A percentile compares a stretch with the other conserved stretches of the same genome.
Evolutionary conservation across 2,329 filamentous ascomycete genomes (phyloP).

Genomic region (Hypoxylon sp.): DNA sequence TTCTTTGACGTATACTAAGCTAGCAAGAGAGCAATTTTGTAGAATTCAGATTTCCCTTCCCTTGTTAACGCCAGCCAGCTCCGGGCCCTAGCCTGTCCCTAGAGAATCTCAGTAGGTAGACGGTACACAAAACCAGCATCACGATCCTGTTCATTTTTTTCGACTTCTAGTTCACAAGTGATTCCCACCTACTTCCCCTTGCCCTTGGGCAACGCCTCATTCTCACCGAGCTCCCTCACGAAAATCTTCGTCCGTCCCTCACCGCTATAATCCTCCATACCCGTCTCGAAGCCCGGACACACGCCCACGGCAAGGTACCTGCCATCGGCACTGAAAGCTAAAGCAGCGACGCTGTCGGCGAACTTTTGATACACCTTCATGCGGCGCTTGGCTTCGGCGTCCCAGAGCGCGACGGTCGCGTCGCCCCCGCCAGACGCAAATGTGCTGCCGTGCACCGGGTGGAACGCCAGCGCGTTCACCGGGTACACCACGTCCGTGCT

Average conservation of each 20-base stretch:
- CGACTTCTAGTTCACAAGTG: not conserved
- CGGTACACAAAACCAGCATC: constrained; percentile 31
- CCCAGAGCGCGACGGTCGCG: constrained; percentile 93
- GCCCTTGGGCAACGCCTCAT: constrained; percentile 88
- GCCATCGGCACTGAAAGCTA: constrained; percentile 84
- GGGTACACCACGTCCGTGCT: constrained; percentile 86
- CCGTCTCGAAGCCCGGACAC: constrained; percentile 90
- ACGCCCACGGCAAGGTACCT: constrained; percentile 83
- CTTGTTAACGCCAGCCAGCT: constrained; percentile 44
- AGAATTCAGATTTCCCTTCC: constrained; percentile 34
- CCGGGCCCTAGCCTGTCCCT: constrained; percentile 33
- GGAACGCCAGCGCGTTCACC: constrained; percentile 90
- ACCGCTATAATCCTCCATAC: constrained; percentile 81
- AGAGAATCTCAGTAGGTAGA: constrained; percentile 36
- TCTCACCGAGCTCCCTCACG: constrained; percentile 86
- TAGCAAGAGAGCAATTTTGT: constrained; percentile 14
- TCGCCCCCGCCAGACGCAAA: constrained; percentile 93
- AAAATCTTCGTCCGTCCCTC: constrained; percentile 83
- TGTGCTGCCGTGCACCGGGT: constrained; percentile 85
- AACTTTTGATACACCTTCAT: constrained; percentile 92
- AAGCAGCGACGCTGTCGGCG: constrained; percentile 80
- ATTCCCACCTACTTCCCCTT: constrained; percentile 41
- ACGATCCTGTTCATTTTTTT: not conserved
- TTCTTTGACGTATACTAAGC: not conserved
- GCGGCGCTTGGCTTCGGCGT: constrained; percentile 89